These are phyloP conservation scores for Ballota nigra DNA, from an alignment of 257 asterid genomes.

Conservation along the genomic window DNA sequence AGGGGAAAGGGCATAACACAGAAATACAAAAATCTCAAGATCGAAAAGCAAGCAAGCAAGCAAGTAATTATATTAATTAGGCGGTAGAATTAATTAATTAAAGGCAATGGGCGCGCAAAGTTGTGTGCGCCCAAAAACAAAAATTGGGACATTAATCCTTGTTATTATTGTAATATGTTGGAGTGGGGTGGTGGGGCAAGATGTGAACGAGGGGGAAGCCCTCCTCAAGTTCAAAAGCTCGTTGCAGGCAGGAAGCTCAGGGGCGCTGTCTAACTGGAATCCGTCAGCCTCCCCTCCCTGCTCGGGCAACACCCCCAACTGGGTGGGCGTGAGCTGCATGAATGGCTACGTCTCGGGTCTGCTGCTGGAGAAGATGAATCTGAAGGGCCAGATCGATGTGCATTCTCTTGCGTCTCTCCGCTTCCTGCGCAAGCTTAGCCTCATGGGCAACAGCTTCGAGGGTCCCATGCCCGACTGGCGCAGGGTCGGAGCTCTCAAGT, in stretches of 20 bases:
- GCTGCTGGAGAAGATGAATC: conserved; percentile 61
- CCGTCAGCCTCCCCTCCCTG: conserved; percentile 48
- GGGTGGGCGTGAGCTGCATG: conserved; percentile 66
- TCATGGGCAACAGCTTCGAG: conserved; percentile 59
- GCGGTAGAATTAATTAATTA: neutral
- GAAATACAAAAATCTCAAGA: neutral
- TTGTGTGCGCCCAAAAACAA: conserved; percentile 41
- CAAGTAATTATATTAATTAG: neutral
- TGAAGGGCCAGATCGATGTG: conserved; percentile 57
- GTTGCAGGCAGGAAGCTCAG: conserved; percentile 26
- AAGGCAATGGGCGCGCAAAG: conserved; percentile 64
- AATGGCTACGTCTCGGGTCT: conserved; percentile 59
- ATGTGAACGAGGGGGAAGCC: conserved; percentile 23
- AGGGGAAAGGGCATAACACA: neutral
- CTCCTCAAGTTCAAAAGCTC: conserved; percentile 56
- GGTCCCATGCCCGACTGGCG: conserved; percentile 84
- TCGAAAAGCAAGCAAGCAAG: neutral
- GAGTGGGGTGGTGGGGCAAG: conserved; percentile 17
- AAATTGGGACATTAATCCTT: too few relatives aligned
- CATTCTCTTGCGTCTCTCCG: conserved; percentile 51
- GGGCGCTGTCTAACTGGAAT: conserved; percentile 52
- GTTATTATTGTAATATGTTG: neutral
- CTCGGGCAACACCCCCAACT: conserved; percentile 36
- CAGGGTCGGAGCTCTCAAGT: conserved; percentile 65
- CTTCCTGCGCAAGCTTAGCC: conserved; percentile 53